Conservation (phyloP, 805 yeast species). For the Metschnikowia bowlesiae region DNA sequence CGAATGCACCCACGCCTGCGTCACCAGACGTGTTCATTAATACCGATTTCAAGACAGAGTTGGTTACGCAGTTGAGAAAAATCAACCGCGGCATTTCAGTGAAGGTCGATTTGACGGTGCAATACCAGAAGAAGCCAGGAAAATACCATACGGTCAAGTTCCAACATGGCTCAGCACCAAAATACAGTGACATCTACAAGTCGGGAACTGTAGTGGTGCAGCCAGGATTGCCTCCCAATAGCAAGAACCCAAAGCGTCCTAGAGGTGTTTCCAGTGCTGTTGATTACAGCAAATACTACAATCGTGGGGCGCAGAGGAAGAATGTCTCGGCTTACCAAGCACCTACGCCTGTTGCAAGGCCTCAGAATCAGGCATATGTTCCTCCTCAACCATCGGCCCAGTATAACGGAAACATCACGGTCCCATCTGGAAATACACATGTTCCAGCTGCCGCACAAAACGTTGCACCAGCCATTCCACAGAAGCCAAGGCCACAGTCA, state of each 20-base stretch:
- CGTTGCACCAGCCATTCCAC: slow-evolving; percentile 7
- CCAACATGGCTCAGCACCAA: slow-evolving; percentile 54
- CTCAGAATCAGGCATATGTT: slow-evolving; percentile 8
- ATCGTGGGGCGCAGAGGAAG: slow-evolving; percentile 23
- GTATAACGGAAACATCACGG: slow-evolving; percentile 4
- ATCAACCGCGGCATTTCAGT: slow-evolving; percentile 56
- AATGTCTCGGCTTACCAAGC: slow-evolving; percentile 10
- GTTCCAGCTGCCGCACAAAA: neutral
- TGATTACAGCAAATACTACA: slow-evolving; percentile 41
- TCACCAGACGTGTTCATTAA: slow-evolving; percentile 78
- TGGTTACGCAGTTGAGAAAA: slow-evolving; percentile 67
- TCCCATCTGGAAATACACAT: slow-evolving; percentile 7
- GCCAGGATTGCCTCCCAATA: slow-evolving; percentile 70
- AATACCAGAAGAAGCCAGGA: slow-evolving; percentile 89
- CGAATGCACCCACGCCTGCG: slow-evolving; percentile 43
- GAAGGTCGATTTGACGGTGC: slow-evolving; percentile 64
- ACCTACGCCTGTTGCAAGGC: slow-evolving; percentile 18
- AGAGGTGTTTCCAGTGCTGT: slow-evolving; percentile 43
- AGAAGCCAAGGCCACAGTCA: slow-evolving; percentile 13
- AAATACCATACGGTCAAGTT: slow-evolving; percentile 73
- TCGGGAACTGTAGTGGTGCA: slow-evolving; percentile 81
- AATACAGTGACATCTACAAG: slow-evolving; percentile 70
- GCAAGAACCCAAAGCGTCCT: slow-evolving; percentile 73
- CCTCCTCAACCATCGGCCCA: slow-evolving; percentile 17
- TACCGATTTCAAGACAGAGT: slow-evolving; percentile 83